Evolutionary conservation across 495 filamentous ascomycete species (phyloP), one percentile per base, ranked within the genome.

Genomic region (Xylaria acuta): DNA sequence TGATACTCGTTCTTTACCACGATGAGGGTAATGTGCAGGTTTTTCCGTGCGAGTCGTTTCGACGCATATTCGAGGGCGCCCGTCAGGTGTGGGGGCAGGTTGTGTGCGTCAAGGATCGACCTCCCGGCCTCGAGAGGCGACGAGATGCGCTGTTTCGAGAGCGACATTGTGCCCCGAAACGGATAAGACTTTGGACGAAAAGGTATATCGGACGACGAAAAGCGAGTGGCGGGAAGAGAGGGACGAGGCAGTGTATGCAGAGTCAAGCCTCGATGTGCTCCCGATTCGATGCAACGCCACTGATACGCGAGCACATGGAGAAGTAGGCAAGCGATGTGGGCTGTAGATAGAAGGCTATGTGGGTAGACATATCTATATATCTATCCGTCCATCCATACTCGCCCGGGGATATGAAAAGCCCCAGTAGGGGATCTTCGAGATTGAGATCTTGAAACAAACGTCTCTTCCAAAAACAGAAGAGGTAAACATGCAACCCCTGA

Each of bases 111-210:
- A 54, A 84, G 79, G 54, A 88, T 79, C 47, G 85, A 87, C 1
- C 77, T 75, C 7, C 86, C 85, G 22, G 87, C 86, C 72, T 88
- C 87, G 49, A 89, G 82, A n/a, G 87, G 86, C 49, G 85, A 82
- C 0, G 87, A 88, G 72, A 88, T 89, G 65, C 79, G 79, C 49
- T 80, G 80, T 79, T 84, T 88, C 59, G 72, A 71, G 63, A 85
- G 69, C 64, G 78, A 77, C 77, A 84, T 76, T 27, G 47, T 45
- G 72, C 47, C 25, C n/a, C 64, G 1, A 12, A 67, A 56, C n/a
- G 43, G 36, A 43, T 14, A 41, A 20, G 41, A 18, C 27, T n/a
- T 32, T 8, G 34, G 59, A 59, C 30, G 63, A 34, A 51, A 67
- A 53, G 25, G 63, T 32, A 60, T 30, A 53, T 40, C 43, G 38